Evolutionary conservation across 2,329 filamentous ascomycete genomes (phyloP), one percentile per base, ranked within the genome.

Genomic region (Rutstroemia sp.): DNA sequence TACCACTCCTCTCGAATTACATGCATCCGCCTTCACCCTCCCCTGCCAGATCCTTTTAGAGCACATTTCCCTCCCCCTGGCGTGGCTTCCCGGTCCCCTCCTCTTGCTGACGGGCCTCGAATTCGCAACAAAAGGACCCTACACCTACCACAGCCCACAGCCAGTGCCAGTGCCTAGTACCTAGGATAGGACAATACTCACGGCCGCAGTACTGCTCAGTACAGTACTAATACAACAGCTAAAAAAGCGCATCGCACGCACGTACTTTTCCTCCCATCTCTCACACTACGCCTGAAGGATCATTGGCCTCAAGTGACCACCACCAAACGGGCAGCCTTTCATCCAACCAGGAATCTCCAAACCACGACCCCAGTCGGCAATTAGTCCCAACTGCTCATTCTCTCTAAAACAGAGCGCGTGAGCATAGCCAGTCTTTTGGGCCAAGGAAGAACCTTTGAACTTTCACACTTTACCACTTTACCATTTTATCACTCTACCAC

Each of bases 381-480:
- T 46, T 46, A 46, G 42, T 46, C 21, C 42, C 42, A 46, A 46
- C 39, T 17, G 39, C 39, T 19, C 39, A 42, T 17, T 17, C 16
- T 41, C 38, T 42, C 39, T 42, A 45, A 34, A 52, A 42, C 16
- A 12, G 49, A 42, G 67, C 65, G 67, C 66, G 66, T 68, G 66
- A 68, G 65, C 66, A 65, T 58, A 65, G 62, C 64, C 64, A 67
- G 63, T 66, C 62, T 66, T 67, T 67, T 60, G 63, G 64, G 67
- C 63, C 65, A 64, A 66, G 63, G 54, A 62, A 52, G 54, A 42
- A 56, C 17, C 42, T 30, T 42, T 56, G 30, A 14, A 42, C 30
- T 12, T 34, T 10, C 25, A 27, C 25, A 27, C 25, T 27, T 27
- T 58, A 47, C 45, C 17, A 10, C 12, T 27, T 25, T 46, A 46